Conservation (phyloP, 2,329 filamentous ascomycete species). For the Cordyceps pruinosa region DNA sequence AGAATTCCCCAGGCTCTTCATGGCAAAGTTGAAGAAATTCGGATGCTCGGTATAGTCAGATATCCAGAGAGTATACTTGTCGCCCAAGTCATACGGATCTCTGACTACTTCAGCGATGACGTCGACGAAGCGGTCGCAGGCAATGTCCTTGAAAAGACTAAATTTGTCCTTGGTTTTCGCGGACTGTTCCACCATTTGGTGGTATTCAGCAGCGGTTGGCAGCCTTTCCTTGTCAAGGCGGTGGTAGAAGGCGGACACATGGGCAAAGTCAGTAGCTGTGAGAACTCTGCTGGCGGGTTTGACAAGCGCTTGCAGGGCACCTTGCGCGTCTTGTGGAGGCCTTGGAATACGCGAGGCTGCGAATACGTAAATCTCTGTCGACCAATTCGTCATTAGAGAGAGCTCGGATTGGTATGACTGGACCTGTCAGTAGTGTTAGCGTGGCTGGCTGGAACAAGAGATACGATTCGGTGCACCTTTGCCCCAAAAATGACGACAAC, state of each 20-base stretch:
- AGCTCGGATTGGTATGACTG: conserved; percentile 30
- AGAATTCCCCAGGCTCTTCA: conserved; percentile 24
- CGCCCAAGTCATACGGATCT: conserved; percentile 35
- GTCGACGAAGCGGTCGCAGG: conserved; percentile 53
- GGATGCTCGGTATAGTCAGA: conserved; percentile 76
- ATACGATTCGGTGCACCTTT: conserved; percentile 36
- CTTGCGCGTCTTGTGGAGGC: conserved; percentile 30
- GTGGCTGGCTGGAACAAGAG: background rate
- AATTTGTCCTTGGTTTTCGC: conserved; percentile 49
- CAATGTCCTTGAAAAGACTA: conserved; percentile 56
- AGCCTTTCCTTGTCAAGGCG: conserved; percentile 36
- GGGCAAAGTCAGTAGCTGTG: conserved; percentile 29
- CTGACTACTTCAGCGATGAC: conserved; percentile 64
- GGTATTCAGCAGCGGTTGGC: conserved; percentile 38
- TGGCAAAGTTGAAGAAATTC: conserved; percentile 47
- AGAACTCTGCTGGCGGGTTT: conserved; percentile 18
- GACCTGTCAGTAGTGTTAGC: conserved; percentile 25
- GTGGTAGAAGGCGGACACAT: conserved; percentile 43
- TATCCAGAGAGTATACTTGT: conserved; percentile 59
- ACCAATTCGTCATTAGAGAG: conserved; percentile 38
- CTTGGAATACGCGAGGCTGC: conserved; percentile 31
- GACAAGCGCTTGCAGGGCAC: conserved; percentile 20
- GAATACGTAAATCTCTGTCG: conserved; percentile 26
- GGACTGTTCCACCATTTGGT: conserved; percentile 31
- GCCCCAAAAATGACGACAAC: conserved; percentile 41